phyloP scores from a whole-genome alignment of 805 yeast genomes.

The Monosporozyma siamensis region DNA sequence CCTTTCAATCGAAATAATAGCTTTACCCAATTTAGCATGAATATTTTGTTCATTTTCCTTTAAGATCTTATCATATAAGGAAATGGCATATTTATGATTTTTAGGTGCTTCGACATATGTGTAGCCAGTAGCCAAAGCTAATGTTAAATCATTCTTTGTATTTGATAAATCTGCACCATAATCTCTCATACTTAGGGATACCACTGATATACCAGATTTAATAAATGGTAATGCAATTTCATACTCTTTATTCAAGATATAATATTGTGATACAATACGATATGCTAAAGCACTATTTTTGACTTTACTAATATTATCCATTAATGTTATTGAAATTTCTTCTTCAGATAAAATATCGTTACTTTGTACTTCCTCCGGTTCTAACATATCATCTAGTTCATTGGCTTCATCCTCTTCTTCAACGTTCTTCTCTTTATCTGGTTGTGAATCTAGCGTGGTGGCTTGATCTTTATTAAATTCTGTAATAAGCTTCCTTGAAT shows the following conservation, averaged over 20 bases:
- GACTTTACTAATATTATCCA: conserved; percentile 41
- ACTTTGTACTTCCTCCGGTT: conserved; percentile 17
- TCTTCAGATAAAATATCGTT: conserved; percentile 28
- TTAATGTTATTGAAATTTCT: conserved; percentile 42
- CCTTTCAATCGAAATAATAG: conserved; percentile 62
- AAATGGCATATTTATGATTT: conserved; percentile 65
- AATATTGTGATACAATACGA: conserved; percentile 54
- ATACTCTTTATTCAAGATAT: conserved; percentile 53
- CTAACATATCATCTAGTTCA: conserved; percentile 20
- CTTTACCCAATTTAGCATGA: conserved; percentile 72
- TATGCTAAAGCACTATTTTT: conserved; percentile 48
- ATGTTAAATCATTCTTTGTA: conserved; percentile 49
- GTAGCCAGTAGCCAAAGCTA: conserved; percentile 64
- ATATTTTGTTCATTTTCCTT: conserved; percentile 37
- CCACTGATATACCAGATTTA: conserved; percentile 46
- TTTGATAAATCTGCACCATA: conserved; percentile 41
- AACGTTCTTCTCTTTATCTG: conserved; percentile 9
- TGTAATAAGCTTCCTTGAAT: conserved; percentile 23
- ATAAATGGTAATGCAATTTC: conserved; percentile 52
- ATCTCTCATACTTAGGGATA: conserved; percentile 39
- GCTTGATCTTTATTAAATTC: conserved; percentile 6
- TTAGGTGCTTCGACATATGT: conserved; percentile 88
- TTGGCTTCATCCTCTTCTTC: conserved; percentile 18
- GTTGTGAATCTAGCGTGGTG: no score
- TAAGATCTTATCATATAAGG: conserved; percentile 57